A percentile compares a stretch with the other conserved stretches of the same genome.
Conservation (phyloP, 306 rosid genomes). For the Hippophae tibetana region DNA sequence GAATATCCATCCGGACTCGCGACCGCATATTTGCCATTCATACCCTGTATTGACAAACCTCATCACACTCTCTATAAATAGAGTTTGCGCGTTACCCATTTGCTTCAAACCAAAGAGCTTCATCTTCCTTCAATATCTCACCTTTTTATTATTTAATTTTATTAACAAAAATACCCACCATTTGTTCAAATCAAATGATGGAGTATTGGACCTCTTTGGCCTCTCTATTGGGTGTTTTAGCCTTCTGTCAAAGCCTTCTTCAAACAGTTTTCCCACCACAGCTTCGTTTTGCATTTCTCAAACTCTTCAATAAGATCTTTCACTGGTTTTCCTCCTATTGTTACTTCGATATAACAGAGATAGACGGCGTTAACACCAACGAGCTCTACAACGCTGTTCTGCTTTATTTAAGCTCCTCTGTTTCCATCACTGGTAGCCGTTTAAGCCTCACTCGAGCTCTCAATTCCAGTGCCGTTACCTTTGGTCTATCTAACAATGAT, state of each 20-base stretch:
- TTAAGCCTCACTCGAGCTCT: constrained; percentile 77
- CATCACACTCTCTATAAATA: no score
- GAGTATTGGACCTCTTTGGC: constrained; percentile 86
- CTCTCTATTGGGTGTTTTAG: constrained; percentile 69
- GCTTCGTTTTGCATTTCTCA: constrained; percentile 58
- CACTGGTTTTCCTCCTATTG: constrained; percentile 70
- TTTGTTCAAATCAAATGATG: constrained; percentile 28
- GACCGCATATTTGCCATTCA: no score
- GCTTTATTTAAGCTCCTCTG: constrained; percentile 75
- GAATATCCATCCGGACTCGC: no score
- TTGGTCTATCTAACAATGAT: constrained; percentile 81
- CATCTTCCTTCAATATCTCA: no score
- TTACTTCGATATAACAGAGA: constrained; percentile 88
- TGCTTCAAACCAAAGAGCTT: no score
- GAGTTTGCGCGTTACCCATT: no score
- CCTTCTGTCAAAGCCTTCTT: constrained; percentile 74
- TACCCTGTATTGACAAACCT: no score
- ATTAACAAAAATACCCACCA: no score
- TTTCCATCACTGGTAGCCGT: constrained; percentile 53
- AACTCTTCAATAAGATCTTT: constrained; percentile 44
- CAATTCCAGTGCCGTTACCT: constrained; percentile 79
- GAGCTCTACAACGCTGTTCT: constrained; percentile 98
- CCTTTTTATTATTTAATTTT: no score
- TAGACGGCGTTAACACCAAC: constrained; percentile 96
- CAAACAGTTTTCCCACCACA: constrained; percentile 84